Conservation (phyloP, 352 stramenopile species). For the Globisporangium cylindrosporum region DNA sequence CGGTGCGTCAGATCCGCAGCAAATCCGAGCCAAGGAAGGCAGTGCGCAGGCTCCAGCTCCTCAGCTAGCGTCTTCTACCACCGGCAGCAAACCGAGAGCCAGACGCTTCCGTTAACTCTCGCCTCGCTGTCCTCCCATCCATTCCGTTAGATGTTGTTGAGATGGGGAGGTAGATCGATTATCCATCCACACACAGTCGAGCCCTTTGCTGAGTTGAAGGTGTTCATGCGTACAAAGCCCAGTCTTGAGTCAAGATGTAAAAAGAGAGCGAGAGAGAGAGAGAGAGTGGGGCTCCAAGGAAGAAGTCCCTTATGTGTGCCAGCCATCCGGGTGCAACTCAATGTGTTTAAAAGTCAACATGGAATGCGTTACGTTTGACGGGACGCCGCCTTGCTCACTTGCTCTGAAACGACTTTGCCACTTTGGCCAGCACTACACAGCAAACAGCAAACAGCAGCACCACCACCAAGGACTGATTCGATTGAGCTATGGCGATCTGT, state of each 20-base stretch:
- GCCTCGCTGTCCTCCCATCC: neutral
- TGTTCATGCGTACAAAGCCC: neutral
- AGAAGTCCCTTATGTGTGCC: neutral
- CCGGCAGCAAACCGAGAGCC: neutral
- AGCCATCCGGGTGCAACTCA: neutral
- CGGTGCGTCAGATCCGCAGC: neutral
- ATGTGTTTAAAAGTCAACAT: neutral
- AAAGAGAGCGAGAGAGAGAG: neutral
- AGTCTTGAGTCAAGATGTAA: neutral
- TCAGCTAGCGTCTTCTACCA: neutral
- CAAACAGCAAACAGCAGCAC: no score
- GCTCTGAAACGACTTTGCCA: neutral
- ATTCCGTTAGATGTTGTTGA: neutral
- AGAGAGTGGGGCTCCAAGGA: neutral
- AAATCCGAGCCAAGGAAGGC: neutral
- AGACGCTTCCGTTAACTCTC: conserved; percentile 2
- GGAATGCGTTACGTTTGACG: no score
- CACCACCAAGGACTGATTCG: neutral
- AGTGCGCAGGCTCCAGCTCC: neutral
- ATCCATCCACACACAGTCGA: neutral
- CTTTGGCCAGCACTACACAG: neutral
- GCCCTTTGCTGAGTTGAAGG: neutral
- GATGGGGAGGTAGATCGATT: neutral
- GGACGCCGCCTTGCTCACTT: no score
- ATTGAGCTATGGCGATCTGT: conserved; percentile 3